Base-by-base conservation (phyloP, 331 rosid species). In the Rhamnella rubrinervis region DNA sequence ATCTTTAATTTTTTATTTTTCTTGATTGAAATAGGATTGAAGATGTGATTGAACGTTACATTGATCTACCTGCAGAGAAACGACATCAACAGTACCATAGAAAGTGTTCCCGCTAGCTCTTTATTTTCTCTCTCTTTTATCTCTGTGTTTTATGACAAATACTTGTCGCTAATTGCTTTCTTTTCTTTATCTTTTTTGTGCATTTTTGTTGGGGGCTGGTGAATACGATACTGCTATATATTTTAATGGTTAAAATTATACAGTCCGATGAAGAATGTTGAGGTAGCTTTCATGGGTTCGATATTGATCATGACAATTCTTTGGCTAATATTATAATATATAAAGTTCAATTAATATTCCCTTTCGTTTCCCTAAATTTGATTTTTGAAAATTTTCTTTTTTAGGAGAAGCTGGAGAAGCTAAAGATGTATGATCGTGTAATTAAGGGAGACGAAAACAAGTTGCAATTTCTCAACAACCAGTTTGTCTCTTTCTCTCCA, bases 401-500 rank as follows among this genome's bases (percentile, higher is more conserved):
- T 60, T 44, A 60, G 65, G 65, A 17, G 44, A 60, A 60, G 65
- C 0, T 60, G 47, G 65, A 60, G 19, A 35, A 35, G 46, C 23
- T 35, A 17, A 60, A 60, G 65, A 6, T 60, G 21, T 6, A 31
- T 60, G 65, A 10, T 35, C 21, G 7, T 25, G 35, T 31, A 31
- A 60, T 60, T 15, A 11, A 5, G 65, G 65, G 46, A 14, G 65
- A 60, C 5, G 65, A 60, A 31, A 60, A 31, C 65, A 60, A 28
- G 65, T 28, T 35, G 46, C 47, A 6, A 4, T 28, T 3, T 60
- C 65, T 60, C 39, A 20, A 35, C 39, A 60, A 35, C 44, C 46
- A 15, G 65, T 60, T 60, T 60, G 47, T 59, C 20, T 20, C 44
- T 59, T 35, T 7, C 23, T 53, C 23, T 53, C 58, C n/a, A 8